Conservation (phyloP, 441 rosid genomes). For the Kokia cookei region DNA sequence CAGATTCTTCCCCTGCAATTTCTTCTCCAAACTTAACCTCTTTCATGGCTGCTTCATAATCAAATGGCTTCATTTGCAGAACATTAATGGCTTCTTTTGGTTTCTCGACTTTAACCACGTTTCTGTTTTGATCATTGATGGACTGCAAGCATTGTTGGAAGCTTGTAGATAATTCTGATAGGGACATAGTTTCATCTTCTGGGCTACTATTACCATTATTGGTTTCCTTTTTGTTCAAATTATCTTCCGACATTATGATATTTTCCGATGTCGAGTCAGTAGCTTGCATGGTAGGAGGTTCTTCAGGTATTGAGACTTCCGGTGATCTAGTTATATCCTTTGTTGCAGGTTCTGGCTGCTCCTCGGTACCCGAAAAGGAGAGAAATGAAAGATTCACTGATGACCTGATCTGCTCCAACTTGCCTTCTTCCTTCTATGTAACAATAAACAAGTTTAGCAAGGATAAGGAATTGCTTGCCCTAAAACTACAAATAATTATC, state of each 20-base stretch:
- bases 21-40: slow-evolving; percentile 30
- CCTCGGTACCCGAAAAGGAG: slow-evolving; percentile 40
- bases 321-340: slow-evolving; percentile 21
- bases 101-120: slow-evolving; percentile 15
- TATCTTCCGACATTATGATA: slow-evolving; percentile 39
- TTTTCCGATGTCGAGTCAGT: slow-evolving; percentile 29
- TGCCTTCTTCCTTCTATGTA: slow-evolving; percentile 32
- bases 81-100: slow-evolving; percentile 27
- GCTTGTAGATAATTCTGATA: slow-evolving; percentile 71
- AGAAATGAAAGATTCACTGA: slow-evolving; percentile 68
- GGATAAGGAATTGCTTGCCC: neutral
- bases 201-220: slow-evolving; percentile 10
- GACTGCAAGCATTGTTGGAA: slow-evolving; percentile 63
- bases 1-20: slow-evolving; percentile 17
- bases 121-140: slow-evolving; percentile 26
- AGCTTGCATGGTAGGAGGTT: slow-evolving; percentile 14
- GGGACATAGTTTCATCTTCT: slow-evolving; percentile 45
- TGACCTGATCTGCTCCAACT: slow-evolving; percentile 62
- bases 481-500: neutral
- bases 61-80: slow-evolving; percentile 58
- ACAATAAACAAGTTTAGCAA: neutral
- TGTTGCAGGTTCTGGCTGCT: slow-evolving; percentile 13
- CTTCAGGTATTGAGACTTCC: slow-evolving; percentile 10
- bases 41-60: slow-evolving; percentile 59
- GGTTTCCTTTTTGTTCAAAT: slow-evolving; percentile 22